Percentiles rank a stretch among this genome's conserved stretches.
Conservation (phyloP, 2,329 filamentous ascomycete species). For the Ophiostoma perfectum region DNA sequence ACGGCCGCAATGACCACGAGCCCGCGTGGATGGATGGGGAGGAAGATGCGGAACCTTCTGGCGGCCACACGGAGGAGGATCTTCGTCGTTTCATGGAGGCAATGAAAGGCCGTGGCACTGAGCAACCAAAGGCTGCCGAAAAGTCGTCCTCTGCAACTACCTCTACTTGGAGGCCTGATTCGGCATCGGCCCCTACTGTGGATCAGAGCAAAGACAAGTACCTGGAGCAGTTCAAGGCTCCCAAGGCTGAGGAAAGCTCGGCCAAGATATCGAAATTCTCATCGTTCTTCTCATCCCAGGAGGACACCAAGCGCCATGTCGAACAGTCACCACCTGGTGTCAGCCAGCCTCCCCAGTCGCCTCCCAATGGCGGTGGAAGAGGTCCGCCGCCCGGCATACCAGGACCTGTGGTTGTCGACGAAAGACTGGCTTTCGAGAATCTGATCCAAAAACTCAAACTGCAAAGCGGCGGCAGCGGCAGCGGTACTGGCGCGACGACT, state of each 20-base stretch:
- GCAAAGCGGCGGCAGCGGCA: conserved; percentile 37
- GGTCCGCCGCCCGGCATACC: conserved; percentile 12
- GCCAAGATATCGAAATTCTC: conserved; percentile 77
- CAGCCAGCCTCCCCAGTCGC: conserved; percentile 30
- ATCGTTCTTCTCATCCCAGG: conserved; percentile 65
- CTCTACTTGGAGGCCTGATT: conserved; percentile 45
- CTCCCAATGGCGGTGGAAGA: conserved; percentile 30
- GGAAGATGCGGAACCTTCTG: conserved; percentile 16
- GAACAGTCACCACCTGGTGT: conserved; percentile 45
- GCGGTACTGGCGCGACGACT: conserved; percentile 4
- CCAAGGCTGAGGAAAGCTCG: conserved; percentile 41
- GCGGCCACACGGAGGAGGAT: conserved; percentile 74
- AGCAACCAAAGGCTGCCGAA: conserved; percentile 40
- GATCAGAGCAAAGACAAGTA: conserved; percentile 72
- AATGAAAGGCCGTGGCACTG: conserved; percentile 26
- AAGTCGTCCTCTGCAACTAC: conserved; percentile 38
- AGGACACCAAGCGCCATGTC: conserved; percentile 44
- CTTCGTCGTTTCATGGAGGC: conserved; percentile 91
- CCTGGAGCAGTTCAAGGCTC: conserved; percentile 47
- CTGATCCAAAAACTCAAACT: conserved; percentile 75
- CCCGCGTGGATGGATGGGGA: conserved; percentile 82
- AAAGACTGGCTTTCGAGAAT: conserved; percentile 55
- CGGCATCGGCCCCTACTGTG: conserved; percentile 56
- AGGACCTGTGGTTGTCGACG: not conserved
- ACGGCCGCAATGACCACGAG: conserved; percentile 61